Evolutionary conservation across 1,139 yeast genomes (phyloP).

Genomic region (Geotrichum reessii): DNA sequence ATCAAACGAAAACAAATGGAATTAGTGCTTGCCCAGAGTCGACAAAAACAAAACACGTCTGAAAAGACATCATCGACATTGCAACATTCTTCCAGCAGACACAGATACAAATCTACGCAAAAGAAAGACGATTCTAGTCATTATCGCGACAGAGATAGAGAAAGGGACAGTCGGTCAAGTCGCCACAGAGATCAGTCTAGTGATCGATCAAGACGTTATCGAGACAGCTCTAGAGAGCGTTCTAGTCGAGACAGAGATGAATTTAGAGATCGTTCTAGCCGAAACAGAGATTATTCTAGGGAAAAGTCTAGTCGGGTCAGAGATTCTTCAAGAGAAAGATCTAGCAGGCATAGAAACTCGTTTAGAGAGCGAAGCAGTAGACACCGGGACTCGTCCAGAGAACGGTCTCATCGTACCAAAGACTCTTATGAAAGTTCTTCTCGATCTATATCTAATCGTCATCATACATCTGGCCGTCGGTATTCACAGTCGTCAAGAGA

Average conservation of each 20-base stretch:
- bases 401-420: neutral
- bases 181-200: slow-evolving; percentile 8
- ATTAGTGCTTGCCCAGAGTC: slow-evolving; percentile 22
- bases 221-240: neutral
- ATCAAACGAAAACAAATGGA: slow-evolving; percentile 43
- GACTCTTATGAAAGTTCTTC: neutral
- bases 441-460: slow-evolving; percentile 1
- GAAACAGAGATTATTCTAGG: slow-evolving; percentile 7
- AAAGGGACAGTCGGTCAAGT: slow-evolving; percentile 4
- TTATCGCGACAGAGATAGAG: neutral
- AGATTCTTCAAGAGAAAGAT: neutral
- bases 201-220: slow-evolving; percentile 13
- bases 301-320: neutral
- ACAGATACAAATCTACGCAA: slow-evolving; percentile 3
- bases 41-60: slow-evolving; percentile 10
- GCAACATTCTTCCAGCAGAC: neutral
- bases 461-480: neutral
- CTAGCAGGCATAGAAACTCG: slow-evolving; percentile 9
- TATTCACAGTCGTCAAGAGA: neutral
- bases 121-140: slow-evolving; percentile 16
- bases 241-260: neutral
- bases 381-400: slow-evolving; percentile 6
- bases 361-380: slow-evolving; percentile 4
- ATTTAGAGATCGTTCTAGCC: neutral
- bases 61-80: slow-evolving; percentile 1